These are phyloP conservation scores for Chlorella sp. DNA, from an alignment of 139 green algal genomes.

Conservation along the genomic window DNA sequence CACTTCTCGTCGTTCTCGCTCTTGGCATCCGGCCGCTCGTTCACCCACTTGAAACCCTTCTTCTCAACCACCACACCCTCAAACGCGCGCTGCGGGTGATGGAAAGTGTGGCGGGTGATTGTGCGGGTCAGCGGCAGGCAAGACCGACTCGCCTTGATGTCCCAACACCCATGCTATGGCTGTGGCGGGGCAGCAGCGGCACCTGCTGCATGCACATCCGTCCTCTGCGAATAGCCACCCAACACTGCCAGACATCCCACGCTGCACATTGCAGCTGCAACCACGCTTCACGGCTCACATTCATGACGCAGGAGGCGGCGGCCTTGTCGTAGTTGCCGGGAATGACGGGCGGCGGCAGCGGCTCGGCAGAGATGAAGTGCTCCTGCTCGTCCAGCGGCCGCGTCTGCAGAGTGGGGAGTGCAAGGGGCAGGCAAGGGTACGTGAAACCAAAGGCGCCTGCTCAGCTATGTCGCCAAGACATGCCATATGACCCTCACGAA, in stretches of 20 bases:
- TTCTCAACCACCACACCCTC: conserved; percentile 26
- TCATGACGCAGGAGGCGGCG: conserved; percentile 27
- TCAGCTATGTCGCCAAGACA: too few relatives aligned
- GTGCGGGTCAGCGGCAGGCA: too few relatives aligned
- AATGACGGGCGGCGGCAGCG: conserved; percentile 34
- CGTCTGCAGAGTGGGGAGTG: neutral
- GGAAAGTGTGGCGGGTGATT: too few relatives aligned
- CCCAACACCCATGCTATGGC: too few relatives aligned
- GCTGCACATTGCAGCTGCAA: too few relatives aligned
- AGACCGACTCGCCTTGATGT: too few relatives aligned
- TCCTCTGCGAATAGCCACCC: too few relatives aligned
- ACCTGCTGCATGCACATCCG: too few relatives aligned
- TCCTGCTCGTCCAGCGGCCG: conserved; percentile 10
- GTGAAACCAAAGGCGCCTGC: too few relatives aligned
- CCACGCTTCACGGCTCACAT: conserved; percentile 2
- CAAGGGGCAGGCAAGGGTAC: neutral
- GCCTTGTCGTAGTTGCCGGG: conserved; percentile 33
- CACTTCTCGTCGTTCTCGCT: conserved; percentile 41
- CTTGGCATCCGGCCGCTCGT: conserved; percentile 37
- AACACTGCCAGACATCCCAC: too few relatives aligned
- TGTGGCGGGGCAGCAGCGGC: too few relatives aligned
- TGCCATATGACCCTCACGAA: too few relatives aligned
- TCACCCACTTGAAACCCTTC: conserved; percentile 39
- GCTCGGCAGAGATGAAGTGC: neutral
- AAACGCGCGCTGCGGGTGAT: conserved; percentile 17